Conservation (phyloP, 768 basidiomycete genomes). For the Astraeus odoratus region DNA sequence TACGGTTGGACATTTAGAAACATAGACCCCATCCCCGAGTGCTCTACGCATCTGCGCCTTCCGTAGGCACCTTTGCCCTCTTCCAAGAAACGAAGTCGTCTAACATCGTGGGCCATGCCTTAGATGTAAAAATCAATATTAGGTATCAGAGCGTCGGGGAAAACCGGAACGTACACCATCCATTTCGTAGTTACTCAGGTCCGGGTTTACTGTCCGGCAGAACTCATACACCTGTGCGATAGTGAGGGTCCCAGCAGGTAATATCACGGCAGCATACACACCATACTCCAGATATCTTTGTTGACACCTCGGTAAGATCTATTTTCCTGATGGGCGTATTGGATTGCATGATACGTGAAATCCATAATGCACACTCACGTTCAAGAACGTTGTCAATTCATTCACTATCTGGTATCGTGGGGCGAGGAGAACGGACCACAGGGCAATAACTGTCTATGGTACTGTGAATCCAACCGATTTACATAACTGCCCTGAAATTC, state of each 20-base stretch:
- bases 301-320: constrained; percentile 70
- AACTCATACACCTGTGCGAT: constrained; percentile 65
- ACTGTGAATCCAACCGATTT: neutral
- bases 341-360: neutral
- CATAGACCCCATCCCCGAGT: neutral
- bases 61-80: constrained; percentile 18
- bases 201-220: constrained; percentile 51
- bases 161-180: constrained; percentile 52
- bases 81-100: constrained; percentile 78
- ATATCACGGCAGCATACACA: constrained; percentile 22
- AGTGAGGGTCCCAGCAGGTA: neutral
- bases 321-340: constrained; percentile 27
- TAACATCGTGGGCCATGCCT: constrained; percentile 81
- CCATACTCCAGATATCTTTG: constrained; percentile 86
- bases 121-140: neutral
- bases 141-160: neutral
- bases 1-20: too few species aligned
- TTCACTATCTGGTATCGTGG: constrained; percentile 59
- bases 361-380: constrained; percentile 32
- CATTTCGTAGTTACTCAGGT: constrained; percentile 61
- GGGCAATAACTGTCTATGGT: constrained; percentile 55
- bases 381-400: constrained; percentile 63
- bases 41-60: neutral
- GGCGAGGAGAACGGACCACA: constrained; percentile 72
- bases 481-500: constrained; percentile 5